Base-by-base conservation (phyloP, 306 rosid genomes). In the Glycine latifolia region DNA sequence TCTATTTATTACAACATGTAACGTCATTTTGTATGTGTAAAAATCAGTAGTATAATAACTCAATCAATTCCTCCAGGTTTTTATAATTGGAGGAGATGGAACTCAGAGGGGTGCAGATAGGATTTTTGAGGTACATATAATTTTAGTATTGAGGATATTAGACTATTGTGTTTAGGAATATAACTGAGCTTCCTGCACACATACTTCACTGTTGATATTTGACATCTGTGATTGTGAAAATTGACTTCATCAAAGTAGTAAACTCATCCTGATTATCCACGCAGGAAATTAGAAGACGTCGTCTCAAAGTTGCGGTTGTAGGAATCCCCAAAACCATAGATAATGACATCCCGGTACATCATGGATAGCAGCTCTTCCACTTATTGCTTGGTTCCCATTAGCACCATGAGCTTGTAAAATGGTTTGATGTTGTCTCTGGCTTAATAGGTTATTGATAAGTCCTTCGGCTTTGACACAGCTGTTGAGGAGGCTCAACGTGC, bases 401-500 rank as follows among this genome's bases (percentile, higher is more conserved):
- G 26, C 78, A 16, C 11, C n/a, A 72, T 70, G 63, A 71, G 76
- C 71, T 37, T 37, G 61, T 63, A 43, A 60, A 79, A 54, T 31
- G 55, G 47, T 69, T 81, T 73, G 47, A 47, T 85, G 83, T 59
- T 31, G 58, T 74, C 53, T 81, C 9, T 81, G 78, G 74, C 82
- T 79, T 44, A 35, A 73, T 85, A 93, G 99, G 91, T 95, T 52
- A 93, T 95, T 62, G 99, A 95, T 82, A 95, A 71, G 84, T 89
- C 99, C 72, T 95, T 95, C 63, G 99, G 99, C 44, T 95, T 95
- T 89, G 99, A 95, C 89, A 87, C 98, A 26, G 98, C 99, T 44
- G 99, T 95, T 79, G 99, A 95, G 91, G 99, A 95, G 91, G 99
- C 99, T 61, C 99, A 95, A 80, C 97, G 99, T 68, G 99, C 99